phyloP scores from a whole-genome alignment of 2,329 filamentous ascomycete species.

The Paraphaeosphaeria minitans region DNA sequence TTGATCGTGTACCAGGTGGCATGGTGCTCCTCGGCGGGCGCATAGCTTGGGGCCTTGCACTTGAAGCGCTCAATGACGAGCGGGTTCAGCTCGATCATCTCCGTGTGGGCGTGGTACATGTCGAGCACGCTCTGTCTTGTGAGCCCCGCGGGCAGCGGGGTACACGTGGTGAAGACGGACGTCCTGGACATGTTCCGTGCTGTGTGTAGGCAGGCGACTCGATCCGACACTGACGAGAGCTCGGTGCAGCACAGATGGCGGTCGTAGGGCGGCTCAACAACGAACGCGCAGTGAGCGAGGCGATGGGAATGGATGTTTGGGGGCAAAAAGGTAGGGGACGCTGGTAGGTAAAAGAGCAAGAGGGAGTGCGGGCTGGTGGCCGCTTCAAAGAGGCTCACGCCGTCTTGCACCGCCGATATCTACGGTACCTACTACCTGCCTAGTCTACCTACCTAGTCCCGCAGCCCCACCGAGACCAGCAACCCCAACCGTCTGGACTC shows the following conservation, averaged over 20 bases:
- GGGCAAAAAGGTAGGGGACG: neutral
- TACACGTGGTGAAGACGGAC: conserved; percentile 76
- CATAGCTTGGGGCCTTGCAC: conserved; percentile 70
- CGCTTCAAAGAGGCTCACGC: conserved; percentile 10
- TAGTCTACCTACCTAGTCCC: too few species aligned
- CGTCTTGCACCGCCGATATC: neutral
- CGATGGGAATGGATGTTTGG: neutral
- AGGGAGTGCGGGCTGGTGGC: neutral
- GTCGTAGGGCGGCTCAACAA: conserved; percentile 4
- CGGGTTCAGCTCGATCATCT: conserved; percentile 89
- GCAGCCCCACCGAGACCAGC: neutral
- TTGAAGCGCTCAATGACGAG: conserved; percentile 73
- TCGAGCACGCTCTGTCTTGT: conserved; percentile 72
- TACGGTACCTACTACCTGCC: too few species aligned
- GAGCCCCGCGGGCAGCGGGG: conserved; percentile 72
- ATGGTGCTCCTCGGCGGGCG: conserved; percentile 71
- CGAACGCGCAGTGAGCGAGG: neutral
- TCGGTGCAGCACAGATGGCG: neutral
- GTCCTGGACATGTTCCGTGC: conserved; percentile 67
- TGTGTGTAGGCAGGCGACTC: neutral
- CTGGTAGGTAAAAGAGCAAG: neutral
- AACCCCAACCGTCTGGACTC: neutral
- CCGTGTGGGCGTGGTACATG: conserved; percentile 76
- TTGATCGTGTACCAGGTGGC: conserved; percentile 72
- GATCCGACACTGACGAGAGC: neutral